Percentiles rank a stretch among this genome's conserved stretches.
Conservation (phyloP, 345 rosid genomes). For the Arabis alpina region DNA sequence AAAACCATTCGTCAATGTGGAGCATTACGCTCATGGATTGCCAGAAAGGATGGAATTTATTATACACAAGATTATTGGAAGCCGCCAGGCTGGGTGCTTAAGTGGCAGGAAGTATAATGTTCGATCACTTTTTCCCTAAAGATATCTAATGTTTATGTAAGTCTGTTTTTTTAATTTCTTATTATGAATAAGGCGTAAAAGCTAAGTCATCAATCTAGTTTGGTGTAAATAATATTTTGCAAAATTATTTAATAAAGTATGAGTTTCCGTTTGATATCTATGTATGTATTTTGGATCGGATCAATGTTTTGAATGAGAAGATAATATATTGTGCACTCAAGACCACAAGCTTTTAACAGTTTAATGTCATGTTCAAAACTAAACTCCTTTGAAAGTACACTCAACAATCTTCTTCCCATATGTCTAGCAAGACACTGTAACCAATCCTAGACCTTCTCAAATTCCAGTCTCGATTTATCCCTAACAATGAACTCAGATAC, state of each 20-base stretch:
- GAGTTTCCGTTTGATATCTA: background rate
- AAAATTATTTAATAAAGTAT: background rate
- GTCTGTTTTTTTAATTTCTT: background rate
- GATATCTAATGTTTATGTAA: background rate
- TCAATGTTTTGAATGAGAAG: background rate
- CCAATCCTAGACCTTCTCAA: conserved; percentile 58
- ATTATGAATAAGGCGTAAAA: background rate
- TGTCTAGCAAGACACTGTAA: conserved; percentile 56
- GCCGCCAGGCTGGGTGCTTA: background rate
- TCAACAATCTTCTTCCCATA: conserved; percentile 37
- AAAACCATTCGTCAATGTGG: background rate
- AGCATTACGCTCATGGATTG: conserved; percentile 6
- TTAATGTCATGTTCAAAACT: background rate
- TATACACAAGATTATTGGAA: background rate
- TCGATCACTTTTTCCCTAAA: too few relatives aligned
- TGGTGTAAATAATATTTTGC: background rate
- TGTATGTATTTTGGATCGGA: background rate
- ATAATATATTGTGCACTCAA: background rate
- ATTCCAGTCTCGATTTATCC: conserved; percentile 65
- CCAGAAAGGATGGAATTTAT: background rate
- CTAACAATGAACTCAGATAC: conserved; percentile 70
- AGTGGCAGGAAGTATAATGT: background rate
- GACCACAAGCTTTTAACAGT: background rate
- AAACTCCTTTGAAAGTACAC: background rate
- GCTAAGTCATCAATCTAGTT: background rate